Percentiles rank a stretch among this genome's conserved stretches.
Evolutionary conservation across 176 grass and related monocot genomes (phyloP).

Genomic region (Rhynchospora breviuscula): DNA sequence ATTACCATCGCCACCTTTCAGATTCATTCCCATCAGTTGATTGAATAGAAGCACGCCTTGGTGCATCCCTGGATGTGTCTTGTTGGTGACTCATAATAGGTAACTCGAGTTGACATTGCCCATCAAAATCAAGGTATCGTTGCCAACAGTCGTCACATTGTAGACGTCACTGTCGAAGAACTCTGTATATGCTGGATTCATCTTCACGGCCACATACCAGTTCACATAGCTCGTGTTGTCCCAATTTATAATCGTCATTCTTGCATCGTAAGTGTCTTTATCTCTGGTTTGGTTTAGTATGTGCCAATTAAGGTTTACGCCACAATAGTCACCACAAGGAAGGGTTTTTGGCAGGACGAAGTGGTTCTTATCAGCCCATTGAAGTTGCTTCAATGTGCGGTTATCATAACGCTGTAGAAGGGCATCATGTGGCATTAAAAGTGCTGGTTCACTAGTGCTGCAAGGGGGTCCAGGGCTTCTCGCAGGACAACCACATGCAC

Average conservation of each 20-base stretch:
- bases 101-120: constrained; percentile 33
- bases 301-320: constrained; percentile 85
- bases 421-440: constrained; percentile 54
- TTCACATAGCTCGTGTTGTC: constrained; percentile 26
- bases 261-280: constrained; percentile 42
- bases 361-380: constrained; percentile 33
- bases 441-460: constrained; percentile 36
- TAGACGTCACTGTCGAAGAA: constrained; percentile 45
- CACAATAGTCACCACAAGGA: constrained; percentile 65
- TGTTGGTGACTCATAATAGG: constrained; percentile 40
- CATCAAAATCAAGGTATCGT: constrained; percentile 48
- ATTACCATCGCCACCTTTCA: constrained; percentile 48
- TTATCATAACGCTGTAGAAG: constrained; percentile 54
- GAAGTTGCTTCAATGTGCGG: constrained; percentile 23
- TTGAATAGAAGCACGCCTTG: constrained; percentile 65
- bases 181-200: constrained; percentile 34
- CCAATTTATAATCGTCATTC: constrained; percentile 84
- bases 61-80: constrained; percentile 50
- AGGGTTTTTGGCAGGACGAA: constrained; percentile 28
- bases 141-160: constrained; percentile 43
- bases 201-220: constrained; percentile 55
- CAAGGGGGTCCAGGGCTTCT: constrained; percentile 17
- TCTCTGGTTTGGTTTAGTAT: constrained; percentile 35
- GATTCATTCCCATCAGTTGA: constrained; percentile 32
- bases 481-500: constrained; percentile 61